These are phyloP conservation scores for Oryza punctata DNA, from an alignment of 176 grass and related monocot genomes.

Conservation along the genomic window DNA sequence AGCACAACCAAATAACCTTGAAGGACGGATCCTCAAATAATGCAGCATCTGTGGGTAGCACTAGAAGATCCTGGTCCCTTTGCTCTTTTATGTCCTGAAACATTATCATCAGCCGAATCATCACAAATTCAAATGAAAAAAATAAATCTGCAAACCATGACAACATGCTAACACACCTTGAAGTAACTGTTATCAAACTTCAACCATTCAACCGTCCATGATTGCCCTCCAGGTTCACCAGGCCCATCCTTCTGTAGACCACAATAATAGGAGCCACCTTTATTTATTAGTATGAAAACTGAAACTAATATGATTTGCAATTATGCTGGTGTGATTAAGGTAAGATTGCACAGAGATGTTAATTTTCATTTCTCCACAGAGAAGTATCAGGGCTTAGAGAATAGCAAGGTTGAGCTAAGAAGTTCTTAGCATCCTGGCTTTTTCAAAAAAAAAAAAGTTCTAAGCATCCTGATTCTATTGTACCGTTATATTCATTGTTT, in stretches of 20 bases:
- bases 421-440: not conserved
- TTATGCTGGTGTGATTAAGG: not conserved
- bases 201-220: slow-evolving; percentile 94
- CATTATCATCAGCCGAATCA: slow-evolving; percentile 28
- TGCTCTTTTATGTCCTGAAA: slow-evolving; percentile 87
- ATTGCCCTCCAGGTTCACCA: slow-evolving; percentile 95
- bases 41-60: slow-evolving; percentile 87
- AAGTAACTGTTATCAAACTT: slow-evolving; percentile 98
- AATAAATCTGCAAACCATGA: slow-evolving; percentile 30
- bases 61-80: slow-evolving; percentile 82
- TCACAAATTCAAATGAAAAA: not conserved
- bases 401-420: not conserved
- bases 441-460: too few relatives aligned
- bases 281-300: not conserved
- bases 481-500: not conserved
- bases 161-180: slow-evolving; percentile 47
- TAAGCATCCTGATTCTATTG: not conserved
- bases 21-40: slow-evolving; percentile 90
- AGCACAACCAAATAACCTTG: slow-evolving; percentile 48
- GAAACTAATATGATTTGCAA: slow-evolving; percentile 14
- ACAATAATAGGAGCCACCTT: not conserved
- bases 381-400: not conserved
- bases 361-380: slow-evolving; percentile 5
- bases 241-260: slow-evolving; percentile 83
- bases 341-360: not conserved